Evolutionary conservation across 306 rosid genomes (phyloP).

Genomic region (Canavalia ensiformis): DNA sequence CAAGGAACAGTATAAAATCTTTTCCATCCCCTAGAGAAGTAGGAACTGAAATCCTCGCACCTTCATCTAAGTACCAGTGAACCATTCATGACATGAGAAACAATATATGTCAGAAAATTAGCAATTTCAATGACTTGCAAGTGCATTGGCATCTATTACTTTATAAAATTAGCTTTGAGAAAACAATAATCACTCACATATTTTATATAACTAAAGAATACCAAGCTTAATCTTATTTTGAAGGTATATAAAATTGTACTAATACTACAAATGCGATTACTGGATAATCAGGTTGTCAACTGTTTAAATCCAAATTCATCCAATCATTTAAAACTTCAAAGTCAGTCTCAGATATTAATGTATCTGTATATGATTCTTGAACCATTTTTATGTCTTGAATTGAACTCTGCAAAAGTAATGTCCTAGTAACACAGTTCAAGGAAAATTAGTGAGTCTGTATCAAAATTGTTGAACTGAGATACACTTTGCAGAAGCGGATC

Average conservation of each 20-base stretch:
- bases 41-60: conserved; percentile 14
- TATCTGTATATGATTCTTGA: conserved; percentile 2
- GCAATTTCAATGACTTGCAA: conserved; percentile 19
- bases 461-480: conserved; percentile 9
- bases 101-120: conserved; percentile 20
- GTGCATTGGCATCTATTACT: neutral
- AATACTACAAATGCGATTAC: neutral
- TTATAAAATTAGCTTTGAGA: neutral
- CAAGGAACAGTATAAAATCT: neutral
- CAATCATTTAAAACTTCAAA: conserved; percentile 33
- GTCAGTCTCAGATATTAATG: neutral
- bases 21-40: neutral
- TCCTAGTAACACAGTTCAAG: conserved; percentile 10
- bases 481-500: conserved; percentile 26
- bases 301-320: conserved; percentile 3
- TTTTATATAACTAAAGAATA: conserved; percentile 21
- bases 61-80: conserved; percentile 14
- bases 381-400: neutral
- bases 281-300: conserved; percentile 12
- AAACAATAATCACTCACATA: conserved; percentile 16
- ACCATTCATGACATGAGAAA: conserved; percentile 37
- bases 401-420: neutral
- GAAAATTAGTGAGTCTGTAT: conserved; percentile 23
- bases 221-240: conserved; percentile 25
- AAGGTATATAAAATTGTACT: conserved; percentile 21